Base-by-base conservation (phyloP, 208 protist species). In the Leishmania turanica region DNA sequence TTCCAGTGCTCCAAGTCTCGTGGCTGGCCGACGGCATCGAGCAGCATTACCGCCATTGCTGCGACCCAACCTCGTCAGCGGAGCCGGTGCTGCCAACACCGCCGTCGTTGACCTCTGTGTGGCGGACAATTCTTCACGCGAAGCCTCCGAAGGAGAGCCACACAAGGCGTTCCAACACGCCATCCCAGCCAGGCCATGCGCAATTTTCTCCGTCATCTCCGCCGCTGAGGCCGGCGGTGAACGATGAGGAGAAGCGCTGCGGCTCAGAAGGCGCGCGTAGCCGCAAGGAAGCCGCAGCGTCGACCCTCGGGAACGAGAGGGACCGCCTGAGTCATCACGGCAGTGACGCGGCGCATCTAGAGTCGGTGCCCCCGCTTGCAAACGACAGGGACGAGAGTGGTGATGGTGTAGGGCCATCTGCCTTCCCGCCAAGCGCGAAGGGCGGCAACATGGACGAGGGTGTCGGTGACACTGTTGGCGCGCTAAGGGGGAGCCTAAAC, bases 21-120 rank as follows among this genome's bases (percentile, higher is more conserved):
- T 90, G 87, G 89, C 72, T 92, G n/a, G 60, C 81, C 53, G 54
- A 78, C 24, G 78, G 79, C 53, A 87, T 89, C 42, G 82, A 87
- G 62, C 72, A 53, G n/a, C 76, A 85, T 64, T 89, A 71, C 1
- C 84, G 51, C 60, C 49, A 51, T 49, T 34, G 21, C 13, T n/a
- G 34, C 49, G 51, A 68, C 74, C 37, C 54, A 1, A 34, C 19
- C 37, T 49, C n/a, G 27, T 5, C 74, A 47, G 42, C 74, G 21
- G 74, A 66, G 56, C 17, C 40, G 56, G 37, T 34, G 74, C 53
- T 64, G 31, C 74, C 72, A 27, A 0, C 45, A n/a, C 75, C 66
- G 0, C 73, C 65, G 74, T 34, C 40, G 45, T 69, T 84, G 49
- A n/a, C 65, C 0, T 71, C 53, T 0, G 69, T 78, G 31, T 79